Evolutionary conservation across 1,284 basidiomycete genomes (phyloP).

Genomic region (Ustilago sp.): DNA sequence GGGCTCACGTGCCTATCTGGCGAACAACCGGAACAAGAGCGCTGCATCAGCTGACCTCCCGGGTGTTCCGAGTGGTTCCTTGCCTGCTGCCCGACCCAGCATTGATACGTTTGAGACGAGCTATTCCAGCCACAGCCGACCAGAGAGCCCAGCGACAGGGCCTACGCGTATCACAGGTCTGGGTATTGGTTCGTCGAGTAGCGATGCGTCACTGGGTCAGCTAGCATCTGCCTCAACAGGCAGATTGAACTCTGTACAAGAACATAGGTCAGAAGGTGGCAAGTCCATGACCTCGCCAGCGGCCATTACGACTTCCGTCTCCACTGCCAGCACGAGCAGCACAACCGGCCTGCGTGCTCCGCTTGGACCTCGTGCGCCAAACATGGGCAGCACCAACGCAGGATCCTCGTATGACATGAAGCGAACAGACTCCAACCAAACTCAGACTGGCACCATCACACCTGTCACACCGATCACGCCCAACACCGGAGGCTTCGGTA

Average conservation of each 20-base stretch:
- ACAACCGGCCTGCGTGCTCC: constrained; percentile 29
- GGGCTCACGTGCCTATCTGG: constrained; percentile 34
- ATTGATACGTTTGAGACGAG: constrained; percentile 37
- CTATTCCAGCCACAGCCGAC: constrained; percentile 25
- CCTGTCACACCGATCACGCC: constrained; percentile 34
- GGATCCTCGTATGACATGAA: constrained; percentile 15
- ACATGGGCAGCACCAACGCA: background rate
- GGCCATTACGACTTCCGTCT: background rate
- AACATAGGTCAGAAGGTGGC: background rate
- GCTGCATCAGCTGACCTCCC: constrained; percentile 13
- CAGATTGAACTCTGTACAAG: constrained; percentile 12
- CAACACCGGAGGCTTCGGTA: constrained; percentile 11
- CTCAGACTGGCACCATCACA: background rate
- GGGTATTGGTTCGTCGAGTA: constrained; percentile 7
- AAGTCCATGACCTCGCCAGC: background rate
- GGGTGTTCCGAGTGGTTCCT: constrained; percentile 1
- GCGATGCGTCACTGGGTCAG: constrained; percentile 4
- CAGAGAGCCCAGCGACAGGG: constrained; percentile 31
- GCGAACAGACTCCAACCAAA: constrained; percentile 20
- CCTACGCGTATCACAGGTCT: constrained; percentile 13
- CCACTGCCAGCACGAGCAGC: background rate
- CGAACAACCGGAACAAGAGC: constrained; percentile 26
- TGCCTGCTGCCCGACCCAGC: constrained; percentile 19
- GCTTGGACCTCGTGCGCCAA: constrained; percentile 35
- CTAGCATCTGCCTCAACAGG: constrained; percentile 5